A percentile compares a stretch with the other conserved stretches of the same genome.
Conservation (phyloP, 148 eudicot genomes). For the Persicaria tinctoria region DNA sequence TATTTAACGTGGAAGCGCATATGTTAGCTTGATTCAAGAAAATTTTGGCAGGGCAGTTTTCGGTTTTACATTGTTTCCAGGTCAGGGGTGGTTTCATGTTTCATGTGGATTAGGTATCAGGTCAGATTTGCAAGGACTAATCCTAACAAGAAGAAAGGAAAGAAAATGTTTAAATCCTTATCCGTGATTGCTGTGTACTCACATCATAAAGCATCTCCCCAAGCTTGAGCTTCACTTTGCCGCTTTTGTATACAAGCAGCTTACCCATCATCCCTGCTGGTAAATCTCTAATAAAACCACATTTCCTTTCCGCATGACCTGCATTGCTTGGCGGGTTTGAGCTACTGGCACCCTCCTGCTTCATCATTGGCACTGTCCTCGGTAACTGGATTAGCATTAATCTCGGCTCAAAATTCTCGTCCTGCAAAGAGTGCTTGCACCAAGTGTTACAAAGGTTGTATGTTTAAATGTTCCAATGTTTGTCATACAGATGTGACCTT, state of each 20-base stretch:
- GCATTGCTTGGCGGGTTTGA: background rate
- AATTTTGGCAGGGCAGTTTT: background rate
- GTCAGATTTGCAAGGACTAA: background rate
- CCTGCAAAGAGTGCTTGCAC: constrained; percentile 2
- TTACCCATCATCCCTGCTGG: constrained; percentile 8
- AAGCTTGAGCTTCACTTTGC: constrained; percentile 16
- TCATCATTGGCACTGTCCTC: background rate
- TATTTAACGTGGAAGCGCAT: background rate
- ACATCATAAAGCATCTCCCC: constrained; percentile 12
- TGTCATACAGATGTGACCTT: background rate
- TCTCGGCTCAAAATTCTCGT: background rate
- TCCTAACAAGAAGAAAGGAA: background rate
- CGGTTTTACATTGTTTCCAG: background rate
- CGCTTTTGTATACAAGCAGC: constrained; percentile 7
- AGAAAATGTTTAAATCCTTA: background rate
- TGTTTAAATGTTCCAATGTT: background rate
- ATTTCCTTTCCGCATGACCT: background rate
- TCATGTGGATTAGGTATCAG: background rate
- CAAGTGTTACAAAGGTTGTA: background rate
- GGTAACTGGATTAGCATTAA: constrained; percentile 10
- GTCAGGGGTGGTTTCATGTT: background rate
- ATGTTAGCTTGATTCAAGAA: background rate
- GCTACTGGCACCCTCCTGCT: constrained; percentile 4
- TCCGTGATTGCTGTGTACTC: constrained; percentile 2
- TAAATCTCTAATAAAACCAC: background rate